Evolutionary conservation across 1,284 basidiomycete species (phyloP).

Genomic region (Xanthoconium separans): DNA sequence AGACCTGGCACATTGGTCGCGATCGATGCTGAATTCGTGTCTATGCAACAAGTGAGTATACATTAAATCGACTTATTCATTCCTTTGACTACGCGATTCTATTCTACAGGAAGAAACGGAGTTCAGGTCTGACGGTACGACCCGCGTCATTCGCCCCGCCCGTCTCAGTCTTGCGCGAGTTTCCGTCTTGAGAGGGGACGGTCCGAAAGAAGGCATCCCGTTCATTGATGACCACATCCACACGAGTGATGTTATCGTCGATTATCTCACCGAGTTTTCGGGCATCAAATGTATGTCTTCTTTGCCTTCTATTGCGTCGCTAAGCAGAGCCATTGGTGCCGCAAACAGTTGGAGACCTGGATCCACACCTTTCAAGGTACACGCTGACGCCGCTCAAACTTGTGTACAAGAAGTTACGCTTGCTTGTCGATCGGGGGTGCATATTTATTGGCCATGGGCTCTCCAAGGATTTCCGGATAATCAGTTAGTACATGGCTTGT

Average conservation of each 20-base stretch:
- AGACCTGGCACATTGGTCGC: constrained; percentile 62
- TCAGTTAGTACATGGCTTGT: constrained; percentile 63
- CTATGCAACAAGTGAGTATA: constrained; percentile 77
- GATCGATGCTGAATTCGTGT: constrained; percentile 98
- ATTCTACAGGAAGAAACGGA: constrained; percentile 57
- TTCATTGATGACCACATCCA: constrained; percentile 99
- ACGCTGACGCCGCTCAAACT: constrained; percentile 94
- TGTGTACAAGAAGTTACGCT: constrained; percentile 96
- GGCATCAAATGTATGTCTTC: constrained; percentile 81
- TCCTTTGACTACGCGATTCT: not conserved
- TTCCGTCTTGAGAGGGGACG: constrained; percentile 88
- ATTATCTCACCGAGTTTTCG: constrained; percentile 96
- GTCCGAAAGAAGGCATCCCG: constrained; percentile 74
- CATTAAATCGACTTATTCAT: not conserved
- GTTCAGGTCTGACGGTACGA: constrained; percentile 64
- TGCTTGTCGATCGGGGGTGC: constrained; percentile 93
- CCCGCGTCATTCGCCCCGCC: constrained; percentile 89
- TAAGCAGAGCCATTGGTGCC: not conserved
- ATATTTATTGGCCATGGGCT: constrained; percentile 98
- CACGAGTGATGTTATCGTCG: constrained; percentile 91
- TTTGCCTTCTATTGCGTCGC: not conserved
- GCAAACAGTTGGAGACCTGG: constrained; percentile 81
- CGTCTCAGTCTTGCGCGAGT: constrained; percentile 92
- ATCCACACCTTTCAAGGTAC: constrained; percentile 79
- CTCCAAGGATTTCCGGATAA: constrained; percentile 99